These are phyloP conservation scores for Entomortierella lignicola DNA, from an alignment of 192 early-diverging fungal species.

Conservation along the genomic window DNA sequence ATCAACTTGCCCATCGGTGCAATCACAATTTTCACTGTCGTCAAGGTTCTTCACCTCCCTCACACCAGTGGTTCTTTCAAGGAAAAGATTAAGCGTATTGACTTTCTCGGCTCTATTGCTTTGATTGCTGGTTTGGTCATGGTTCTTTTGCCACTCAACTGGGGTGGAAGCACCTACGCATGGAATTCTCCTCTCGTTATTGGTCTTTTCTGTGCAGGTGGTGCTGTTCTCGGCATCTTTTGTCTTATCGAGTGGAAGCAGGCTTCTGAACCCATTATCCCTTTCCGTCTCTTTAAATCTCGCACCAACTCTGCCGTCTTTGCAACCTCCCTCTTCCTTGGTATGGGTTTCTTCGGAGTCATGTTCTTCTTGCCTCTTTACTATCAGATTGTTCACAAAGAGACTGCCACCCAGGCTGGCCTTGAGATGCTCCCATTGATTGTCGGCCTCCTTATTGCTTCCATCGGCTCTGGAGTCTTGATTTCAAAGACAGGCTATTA, in stretches of 20 bases:
- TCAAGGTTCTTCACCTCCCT: conserved; percentile 68
- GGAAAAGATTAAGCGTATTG: conserved; percentile 71
- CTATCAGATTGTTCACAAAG: conserved; percentile 71
- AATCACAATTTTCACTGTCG: conserved; percentile 51
- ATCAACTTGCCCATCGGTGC: conserved; percentile 70
- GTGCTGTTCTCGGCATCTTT: conserved; percentile 60
- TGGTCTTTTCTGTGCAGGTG: conserved; percentile 67
- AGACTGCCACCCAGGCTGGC: conserved; percentile 72
- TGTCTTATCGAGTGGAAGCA: conserved; percentile 71
- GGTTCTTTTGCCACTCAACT: conserved; percentile 76
- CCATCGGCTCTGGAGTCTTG: conserved; percentile 70
- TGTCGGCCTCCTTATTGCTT: conserved; percentile 68
- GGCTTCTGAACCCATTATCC: conserved; percentile 77
- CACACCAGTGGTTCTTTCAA: conserved; percentile 50
- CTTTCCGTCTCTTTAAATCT: conserved; percentile 66
- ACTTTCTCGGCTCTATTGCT: conserved; percentile 67
- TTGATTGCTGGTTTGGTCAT: conserved; percentile 63
- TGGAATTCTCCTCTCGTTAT: conserved; percentile 74
- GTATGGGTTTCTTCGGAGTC: conserved; percentile 57
- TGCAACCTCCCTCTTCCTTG: conserved; percentile 44
- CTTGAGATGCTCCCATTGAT: conserved; percentile 81
- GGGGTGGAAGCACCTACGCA: conserved; percentile 73
- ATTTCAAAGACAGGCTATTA: conserved; percentile 69
- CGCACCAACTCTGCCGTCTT: conserved; percentile 57
- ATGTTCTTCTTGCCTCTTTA: conserved; percentile 78